phyloP scores from a whole-genome alignment of 345 rosid species.

The Lumnitzera racemosa region DNA sequence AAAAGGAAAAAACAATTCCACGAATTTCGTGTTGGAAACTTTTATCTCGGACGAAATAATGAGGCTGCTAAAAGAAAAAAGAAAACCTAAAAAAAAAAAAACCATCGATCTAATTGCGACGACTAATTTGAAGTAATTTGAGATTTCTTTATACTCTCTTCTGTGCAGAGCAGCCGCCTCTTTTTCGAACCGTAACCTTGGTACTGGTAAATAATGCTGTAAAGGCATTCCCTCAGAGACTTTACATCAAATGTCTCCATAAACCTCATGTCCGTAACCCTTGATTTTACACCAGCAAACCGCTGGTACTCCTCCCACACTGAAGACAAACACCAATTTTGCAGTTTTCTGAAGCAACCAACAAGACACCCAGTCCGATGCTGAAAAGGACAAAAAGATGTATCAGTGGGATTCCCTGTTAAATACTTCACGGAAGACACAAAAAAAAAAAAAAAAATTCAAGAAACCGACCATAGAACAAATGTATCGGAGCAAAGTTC shows the following conservation, averaged over 20 bases:
- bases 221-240: conserved; percentile 46
- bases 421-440: too few relatives aligned
- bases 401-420: background rate
- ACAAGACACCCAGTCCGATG: conserved; percentile 86
- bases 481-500: too few relatives aligned
- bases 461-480: too few relatives aligned
- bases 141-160: conserved; percentile 46
- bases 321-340: conserved; percentile 69
- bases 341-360: conserved; percentile 78
- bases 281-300: conserved; percentile 57
- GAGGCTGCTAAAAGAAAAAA: background rate
- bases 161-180: conserved; percentile 57
- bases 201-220: conserved; percentile 66
- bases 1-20: too few relatives aligned
- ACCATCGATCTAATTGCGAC: background rate
- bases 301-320: conserved; percentile 64
- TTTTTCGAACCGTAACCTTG: conserved; percentile 61
- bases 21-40: too few relatives aligned
- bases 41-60: background rate
- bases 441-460: background rate
- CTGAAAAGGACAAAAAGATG: conserved; percentile 27
- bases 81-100: background rate
- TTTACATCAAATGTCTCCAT: conserved; percentile 47
- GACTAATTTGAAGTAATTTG: conserved; percentile 30
- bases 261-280: conserved; percentile 47